These are phyloP conservation scores for Cucumis cinereus DNA, from an alignment of 306 rosid genomes.

Conservation along the genomic window DNA sequence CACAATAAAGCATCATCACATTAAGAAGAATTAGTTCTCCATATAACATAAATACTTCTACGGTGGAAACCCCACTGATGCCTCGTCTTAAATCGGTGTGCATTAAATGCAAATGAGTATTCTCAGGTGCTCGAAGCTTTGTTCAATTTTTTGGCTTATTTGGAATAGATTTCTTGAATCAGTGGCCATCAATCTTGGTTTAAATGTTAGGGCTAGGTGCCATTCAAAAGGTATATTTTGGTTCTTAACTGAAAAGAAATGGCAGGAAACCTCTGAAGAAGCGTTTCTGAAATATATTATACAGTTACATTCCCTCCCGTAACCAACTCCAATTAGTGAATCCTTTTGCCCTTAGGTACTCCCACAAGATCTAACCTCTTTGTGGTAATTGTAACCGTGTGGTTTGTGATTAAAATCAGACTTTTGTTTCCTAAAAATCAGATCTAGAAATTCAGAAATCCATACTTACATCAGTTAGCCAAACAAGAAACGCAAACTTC, in stretches of 20 bases:
- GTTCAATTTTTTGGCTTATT: neutral
- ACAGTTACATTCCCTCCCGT: neutral
- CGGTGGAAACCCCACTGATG: neutral
- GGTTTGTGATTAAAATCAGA: neutral
- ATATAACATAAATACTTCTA: neutral
- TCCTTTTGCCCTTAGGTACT: neutral
- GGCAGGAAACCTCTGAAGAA: neutral
- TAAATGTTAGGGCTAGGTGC: neutral
- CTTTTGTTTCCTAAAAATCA: neutral
- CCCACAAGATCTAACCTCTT: neutral
- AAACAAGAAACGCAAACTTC: slow-evolving; percentile 91
- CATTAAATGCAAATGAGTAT: neutral
- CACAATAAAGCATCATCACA: too few relatives aligned
- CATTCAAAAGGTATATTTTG: neutral
- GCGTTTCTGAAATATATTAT: neutral
- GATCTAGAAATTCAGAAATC: neutral
- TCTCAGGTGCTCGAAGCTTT: too few relatives aligned
- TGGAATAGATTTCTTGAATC: neutral
- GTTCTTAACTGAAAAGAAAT: neutral
- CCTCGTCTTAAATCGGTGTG: neutral
- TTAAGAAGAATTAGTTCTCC: too few relatives aligned
- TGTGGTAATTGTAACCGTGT: neutral
- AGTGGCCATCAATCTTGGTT: neutral
- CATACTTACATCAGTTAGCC: slow-evolving; percentile 70
- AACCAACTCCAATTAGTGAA: neutral